Evolutionary conservation across 2,329 filamentous ascomycete species (phyloP), one percentile per base, ranked within the genome.

Genomic region (Hypoxylon sp.): DNA sequence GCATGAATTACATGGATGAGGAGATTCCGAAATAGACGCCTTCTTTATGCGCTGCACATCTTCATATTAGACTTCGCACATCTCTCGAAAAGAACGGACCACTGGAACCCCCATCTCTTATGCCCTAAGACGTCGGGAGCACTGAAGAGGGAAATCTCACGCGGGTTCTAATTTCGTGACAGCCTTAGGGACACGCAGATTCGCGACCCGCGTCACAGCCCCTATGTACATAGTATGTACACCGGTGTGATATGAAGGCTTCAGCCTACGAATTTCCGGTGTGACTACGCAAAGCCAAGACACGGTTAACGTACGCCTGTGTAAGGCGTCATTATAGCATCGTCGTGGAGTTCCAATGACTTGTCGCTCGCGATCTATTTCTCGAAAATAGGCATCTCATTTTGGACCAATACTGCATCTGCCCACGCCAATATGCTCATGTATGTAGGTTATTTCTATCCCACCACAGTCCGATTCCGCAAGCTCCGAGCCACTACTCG

Each of bases 191-290:
- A 35, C n/a, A 6, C 5, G n/a, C 6, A 35, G n/a, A 40, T n/a
- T 13, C 17, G 18, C 37, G 11, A 40, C 23, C 17, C 38, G 23
- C n/a, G 13, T 13, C 15, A 42, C 38, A 4, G 5, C 17, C 6
- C n/a, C n/a, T n/a, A n/a, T n/a, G n/a, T n/a, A n/a, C n/a, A n/a
- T n/a, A n/a, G n/a, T n/a, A n/a, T n/a, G n/a, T n/a, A 33, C 38
- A 59, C 55, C 55, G 51, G 56, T 56, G 60, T 56, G 55, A 62
- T 56, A 48, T 50, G 58, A 61, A 50, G 37, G 31, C 38, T 33
- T 49, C 42, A 50, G 41, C 26, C 41, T 46, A 49, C 31, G 26
- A 18, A 23, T 41, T 47, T 37, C 24, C 27, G 35, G 21, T 31
- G 24, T 33, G 21, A n/a, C n/a, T n/a, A n/a, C n/a, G n/a, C n/a